Evolutionary conservation across 129 eudicot species (phyloP).

Genomic region (Mikania micrantha): DNA sequence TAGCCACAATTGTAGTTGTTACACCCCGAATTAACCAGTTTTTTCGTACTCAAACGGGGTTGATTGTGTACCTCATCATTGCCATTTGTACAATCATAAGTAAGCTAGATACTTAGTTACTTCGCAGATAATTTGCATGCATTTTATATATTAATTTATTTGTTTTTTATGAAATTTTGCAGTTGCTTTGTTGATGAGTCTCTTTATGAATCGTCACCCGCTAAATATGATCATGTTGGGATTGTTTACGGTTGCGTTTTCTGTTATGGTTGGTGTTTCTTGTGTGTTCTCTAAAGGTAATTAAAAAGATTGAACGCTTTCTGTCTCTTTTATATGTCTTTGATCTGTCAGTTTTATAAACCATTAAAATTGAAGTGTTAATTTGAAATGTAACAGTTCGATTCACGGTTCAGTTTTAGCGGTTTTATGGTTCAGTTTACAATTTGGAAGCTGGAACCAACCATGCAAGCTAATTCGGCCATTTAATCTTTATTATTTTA

Average conservation of each 20-base stretch:
- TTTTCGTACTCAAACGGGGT: constrained; percentile 32
- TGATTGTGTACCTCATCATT: constrained; percentile 22
- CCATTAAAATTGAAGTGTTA: neutral
- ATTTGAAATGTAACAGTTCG: neutral
- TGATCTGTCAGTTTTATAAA: neutral
- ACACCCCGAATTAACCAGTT: constrained; percentile 29
- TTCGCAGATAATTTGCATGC: neutral
- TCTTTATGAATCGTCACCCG: constrained; percentile 41
- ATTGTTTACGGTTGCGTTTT: constrained; percentile 36
- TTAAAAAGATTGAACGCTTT: neutral
- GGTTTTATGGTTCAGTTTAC: neutral
- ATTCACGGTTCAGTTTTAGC: neutral
- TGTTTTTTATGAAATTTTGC: neutral
- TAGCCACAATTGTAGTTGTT: constrained; percentile 40
- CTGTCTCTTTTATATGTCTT: neutral
- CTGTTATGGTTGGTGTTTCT: constrained; percentile 39
- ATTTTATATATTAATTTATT: neutral
- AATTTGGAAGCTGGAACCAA: neutral
- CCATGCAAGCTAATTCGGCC: neutral
- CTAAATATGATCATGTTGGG: constrained; percentile 40
- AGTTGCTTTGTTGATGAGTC: constrained; percentile 37
- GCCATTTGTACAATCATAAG: constrained; percentile 40
- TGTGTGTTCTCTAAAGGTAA: constrained; percentile 40
- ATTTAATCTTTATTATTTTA: too few relatives aligned
- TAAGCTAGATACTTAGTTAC: too few relatives aligned